These are phyloP conservation scores for Aspergillus terreus DNA, from an alignment of 2,329 filamentous ascomycete genomes.

Conservation along the genomic window DNA sequence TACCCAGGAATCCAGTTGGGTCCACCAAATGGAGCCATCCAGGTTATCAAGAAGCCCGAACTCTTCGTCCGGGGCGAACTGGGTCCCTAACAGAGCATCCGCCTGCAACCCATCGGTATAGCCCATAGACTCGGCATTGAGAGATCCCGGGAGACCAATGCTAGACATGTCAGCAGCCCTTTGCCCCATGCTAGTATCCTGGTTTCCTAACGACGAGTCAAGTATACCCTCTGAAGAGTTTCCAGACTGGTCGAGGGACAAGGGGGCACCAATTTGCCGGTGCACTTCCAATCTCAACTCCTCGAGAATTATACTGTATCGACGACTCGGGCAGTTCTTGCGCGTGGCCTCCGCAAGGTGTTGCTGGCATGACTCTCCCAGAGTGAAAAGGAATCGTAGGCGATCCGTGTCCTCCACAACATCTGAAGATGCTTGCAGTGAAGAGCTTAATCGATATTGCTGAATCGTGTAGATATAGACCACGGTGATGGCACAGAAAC, in stretches of 20 bases:
- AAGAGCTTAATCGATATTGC: constrained; percentile 25
- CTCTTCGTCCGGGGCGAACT: constrained; percentile 22
- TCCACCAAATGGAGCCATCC: constrained; percentile 38
- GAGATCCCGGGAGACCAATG: constrained; percentile 6
- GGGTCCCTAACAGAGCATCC: constrained; percentile 12
- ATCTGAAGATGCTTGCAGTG: constrained; percentile 15
- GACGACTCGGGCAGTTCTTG: constrained; percentile 45
- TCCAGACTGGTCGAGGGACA: constrained; percentile 1
- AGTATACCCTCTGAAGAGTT: constrained; percentile 1
- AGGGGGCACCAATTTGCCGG: constrained; percentile 25
- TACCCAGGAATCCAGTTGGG: constrained; percentile 38
- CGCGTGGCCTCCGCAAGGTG: constrained; percentile 47
- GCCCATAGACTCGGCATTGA: constrained; percentile 13
- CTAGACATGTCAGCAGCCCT: background rate
- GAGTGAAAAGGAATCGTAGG: constrained; percentile 33
- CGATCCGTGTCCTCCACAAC: constrained; percentile 17
- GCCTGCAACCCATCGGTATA: constrained; percentile 19
- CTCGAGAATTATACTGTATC: constrained; percentile 48
- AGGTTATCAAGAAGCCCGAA: constrained; percentile 29
- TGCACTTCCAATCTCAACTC: constrained; percentile 44
- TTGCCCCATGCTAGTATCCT: constrained; percentile 5
- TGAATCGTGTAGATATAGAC: constrained; percentile 43
- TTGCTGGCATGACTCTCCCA: constrained; percentile 44
- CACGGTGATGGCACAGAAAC: constrained; percentile 41
- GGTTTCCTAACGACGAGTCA: background rate